Percentiles rank a stretch among this genome's conserved stretches.
phyloP scores from a whole-genome alignment of 176 grass and related monocot species.

The barley (Hordeum vulgare) region MorexV3_pseudomolecules_assembly NC_058524.1:146650888-146651387 shows the following conservation, averaged over 20 bases:
- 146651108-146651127: constrained; percentile 65
- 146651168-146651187: constrained; percentile 64
- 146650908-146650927: background rate
- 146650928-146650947: background rate
- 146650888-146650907: background rate
- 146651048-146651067: background rate
- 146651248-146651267: constrained; percentile 3
- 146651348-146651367: constrained; percentile 77
- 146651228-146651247: background rate
- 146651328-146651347: constrained; percentile 77
- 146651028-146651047: background rate
- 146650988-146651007: background rate
- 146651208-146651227: background rate
- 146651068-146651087: background rate
- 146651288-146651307: constrained; percentile 52
- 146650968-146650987: background rate
- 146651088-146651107: constrained; percentile 46
- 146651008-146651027: background rate
- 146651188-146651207: constrained; percentile 53
- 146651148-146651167: constrained; percentile 94
- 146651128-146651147: constrained; percentile 76
- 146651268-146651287: constrained; percentile 62
- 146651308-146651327: constrained; percentile 34
- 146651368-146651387: constrained; percentile 88
- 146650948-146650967: background rate